Evolutionary conservation across 805 yeast species (phyloP).

Genomic region (Metschnikowia peoriensis): DNA sequence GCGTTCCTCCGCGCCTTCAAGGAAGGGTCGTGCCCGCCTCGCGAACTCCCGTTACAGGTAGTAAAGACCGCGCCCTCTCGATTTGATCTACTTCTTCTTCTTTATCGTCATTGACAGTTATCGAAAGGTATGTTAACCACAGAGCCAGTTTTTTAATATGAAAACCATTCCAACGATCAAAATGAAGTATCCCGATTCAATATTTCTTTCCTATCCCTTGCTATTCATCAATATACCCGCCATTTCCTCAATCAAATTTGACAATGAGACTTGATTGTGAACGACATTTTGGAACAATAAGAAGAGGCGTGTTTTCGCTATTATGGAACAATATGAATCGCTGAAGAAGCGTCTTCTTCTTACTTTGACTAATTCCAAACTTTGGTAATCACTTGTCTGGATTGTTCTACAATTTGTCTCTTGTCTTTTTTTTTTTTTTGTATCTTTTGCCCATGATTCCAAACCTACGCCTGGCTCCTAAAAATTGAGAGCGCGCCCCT

Average conservation of each 20-base stretch:
- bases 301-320: no score
- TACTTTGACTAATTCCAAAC: no score
- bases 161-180: not conserved
- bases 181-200: not conserved
- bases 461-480: not conserved
- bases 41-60: constrained; percentile 12
- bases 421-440: not conserved
- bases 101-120: constrained; percentile 21
- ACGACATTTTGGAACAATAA: no score
- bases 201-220: no score
- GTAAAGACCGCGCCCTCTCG: constrained; percentile 12
- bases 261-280: no score
- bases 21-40: constrained; percentile 19
- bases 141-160: not conserved
- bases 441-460: not conserved
- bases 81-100: constrained; percentile 11
- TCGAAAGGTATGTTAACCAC: constrained; percentile 21
- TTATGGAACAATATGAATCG: no score
- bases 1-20: constrained; percentile 2
- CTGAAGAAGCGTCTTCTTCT: no score
- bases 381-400: no score
- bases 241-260: no score
- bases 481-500: not conserved
- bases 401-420: not conserved
- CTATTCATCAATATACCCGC: no score